Base-by-base conservation (phyloP, 1,139 yeast species). In the Hansenula lynferdii region DNA sequence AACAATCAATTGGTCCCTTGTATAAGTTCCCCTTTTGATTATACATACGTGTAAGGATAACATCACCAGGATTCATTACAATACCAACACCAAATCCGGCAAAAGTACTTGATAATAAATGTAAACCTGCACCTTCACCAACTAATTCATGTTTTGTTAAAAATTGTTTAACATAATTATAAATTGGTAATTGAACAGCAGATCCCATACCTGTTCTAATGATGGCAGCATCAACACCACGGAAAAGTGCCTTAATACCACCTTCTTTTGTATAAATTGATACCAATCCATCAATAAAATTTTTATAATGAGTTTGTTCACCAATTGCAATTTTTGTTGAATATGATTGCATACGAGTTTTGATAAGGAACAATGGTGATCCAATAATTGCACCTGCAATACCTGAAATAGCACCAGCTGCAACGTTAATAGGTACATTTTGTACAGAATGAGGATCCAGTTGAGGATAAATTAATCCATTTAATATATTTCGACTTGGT, bases 11-110 rank as follows among this genome's bases (percentile, higher is more conserved):
- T 2, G 96, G 95, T 5, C 95, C 95, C 43, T 67, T 73, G 65
- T 92, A 92, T 42, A 85, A 73, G 54, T 85, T 75, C 28, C 96
- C 96, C 62, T 82, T 86, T 61, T 92, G 97, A 62, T 92, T 92
- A 65, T 90, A 92, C 62, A 94, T 83, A 65, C 98, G 75, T 2
- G 98, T 92, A 64, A 92, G 70, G 39, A 92, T 76, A 39, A 92
- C 97, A 61, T 92, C 98, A 80, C 96, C 87, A 15, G 97, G 97
- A 60, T 89, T 90, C 97, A 94, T 90, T 28, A 86, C 96, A 26
- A 90, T 70, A 39, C 95, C 92, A 23, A 92, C 97, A 48, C 96
- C 97, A 36, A 89, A 63, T 33, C 98, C 98, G 8, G 96, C 83
- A 48, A 75, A 67, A 1, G 94, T 77, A 27, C 94, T 80, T 1